Evolutionary conservation across 768 basidiomycete genomes (phyloP).

Genomic region (Sporobolomyces phaffii): DNA sequence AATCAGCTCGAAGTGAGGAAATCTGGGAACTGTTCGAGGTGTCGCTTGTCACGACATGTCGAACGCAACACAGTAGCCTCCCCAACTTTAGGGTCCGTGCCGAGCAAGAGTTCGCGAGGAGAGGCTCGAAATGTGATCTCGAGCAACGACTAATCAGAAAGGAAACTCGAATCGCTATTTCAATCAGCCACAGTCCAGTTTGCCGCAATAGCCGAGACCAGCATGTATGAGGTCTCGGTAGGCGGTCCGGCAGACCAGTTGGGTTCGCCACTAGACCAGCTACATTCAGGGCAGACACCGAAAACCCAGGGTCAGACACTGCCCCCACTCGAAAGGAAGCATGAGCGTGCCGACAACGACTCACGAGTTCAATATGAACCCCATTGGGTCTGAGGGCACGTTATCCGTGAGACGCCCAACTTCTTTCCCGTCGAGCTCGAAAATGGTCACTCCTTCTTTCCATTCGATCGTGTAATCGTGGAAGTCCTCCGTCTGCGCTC

Average conservation of each 20-base stretch:
- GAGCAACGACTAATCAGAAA: too few species aligned
- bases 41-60: too few species aligned
- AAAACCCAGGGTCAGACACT: background rate
- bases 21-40: too few species aligned
- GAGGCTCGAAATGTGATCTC: too few species aligned
- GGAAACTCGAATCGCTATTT: too few species aligned
- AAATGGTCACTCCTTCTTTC: background rate
- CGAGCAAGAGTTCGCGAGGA: too few species aligned
- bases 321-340: background rate
- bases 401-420: background rate
- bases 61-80: too few species aligned
- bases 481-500: background rate
- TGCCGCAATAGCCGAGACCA: background rate
- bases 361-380: conserved; percentile 4
- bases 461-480: conserved; percentile 29
- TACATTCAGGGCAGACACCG: background rate
- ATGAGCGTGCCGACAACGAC: too few species aligned
- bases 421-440: conserved; percentile 11
- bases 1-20: too few species aligned
- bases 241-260: conserved; percentile 25
- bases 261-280: conserved; percentile 4
- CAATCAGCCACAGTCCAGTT: conserved; percentile 12
- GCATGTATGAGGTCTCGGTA: conserved; percentile 10
- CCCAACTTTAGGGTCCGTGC: too few species aligned
- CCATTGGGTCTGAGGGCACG: conserved; percentile 8